Percentiles rank a stretch among this genome's conserved stretches.
phyloP scores from a whole-genome alignment of 768 basidiomycete species.

The Russula earlei region DNA sequence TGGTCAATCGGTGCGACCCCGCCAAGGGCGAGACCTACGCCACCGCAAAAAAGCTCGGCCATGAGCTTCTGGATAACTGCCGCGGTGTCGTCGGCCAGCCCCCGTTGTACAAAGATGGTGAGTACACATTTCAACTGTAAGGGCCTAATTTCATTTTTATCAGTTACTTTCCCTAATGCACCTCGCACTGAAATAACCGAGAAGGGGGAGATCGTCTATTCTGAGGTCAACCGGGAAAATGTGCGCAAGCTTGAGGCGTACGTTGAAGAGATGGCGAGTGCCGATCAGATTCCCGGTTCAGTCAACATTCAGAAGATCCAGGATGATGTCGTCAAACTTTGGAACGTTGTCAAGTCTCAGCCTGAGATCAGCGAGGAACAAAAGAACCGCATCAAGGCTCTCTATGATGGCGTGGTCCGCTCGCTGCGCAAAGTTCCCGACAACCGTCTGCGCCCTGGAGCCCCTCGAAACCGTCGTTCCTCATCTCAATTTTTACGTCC shows the following conservation, averaged over 20 bases:
- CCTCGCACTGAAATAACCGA: conserved; percentile 89
- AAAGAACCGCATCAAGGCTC: conserved; percentile 87
- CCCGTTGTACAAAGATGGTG: conserved; percentile 95
- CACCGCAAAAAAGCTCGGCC: conserved; percentile 95
- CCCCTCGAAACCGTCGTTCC: conserved; percentile 69
- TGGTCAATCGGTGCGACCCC: conserved; percentile 77
- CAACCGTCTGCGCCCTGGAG: conserved; percentile 39
- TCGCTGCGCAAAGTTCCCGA: conserved; percentile 79
- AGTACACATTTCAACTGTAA: conserved; percentile 24
- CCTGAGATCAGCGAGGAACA: conserved; percentile 96
- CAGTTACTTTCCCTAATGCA: conserved; percentile 97
- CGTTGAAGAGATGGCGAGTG: conserved; percentile 96
- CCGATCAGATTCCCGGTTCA: conserved; percentile 70
- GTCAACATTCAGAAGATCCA: conserved; percentile 98
- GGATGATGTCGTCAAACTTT: conserved; percentile 91
- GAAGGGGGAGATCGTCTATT: conserved; percentile 91
- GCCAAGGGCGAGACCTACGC: conserved; percentile 83
- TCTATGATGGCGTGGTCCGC: conserved; percentile 94
- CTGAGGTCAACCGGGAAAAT: conserved; percentile 90
- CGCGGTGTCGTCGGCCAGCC: conserved; percentile 71
- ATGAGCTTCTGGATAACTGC: conserved; percentile 91
- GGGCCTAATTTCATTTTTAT: neutral
- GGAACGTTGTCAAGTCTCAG: conserved; percentile 95
- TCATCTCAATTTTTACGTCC: conserved; percentile 98
- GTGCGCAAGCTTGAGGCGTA: conserved; percentile 98